Base-by-base conservation (phyloP, 306 rosid genomes). In the Hippophae rhamnoides region DNA sequence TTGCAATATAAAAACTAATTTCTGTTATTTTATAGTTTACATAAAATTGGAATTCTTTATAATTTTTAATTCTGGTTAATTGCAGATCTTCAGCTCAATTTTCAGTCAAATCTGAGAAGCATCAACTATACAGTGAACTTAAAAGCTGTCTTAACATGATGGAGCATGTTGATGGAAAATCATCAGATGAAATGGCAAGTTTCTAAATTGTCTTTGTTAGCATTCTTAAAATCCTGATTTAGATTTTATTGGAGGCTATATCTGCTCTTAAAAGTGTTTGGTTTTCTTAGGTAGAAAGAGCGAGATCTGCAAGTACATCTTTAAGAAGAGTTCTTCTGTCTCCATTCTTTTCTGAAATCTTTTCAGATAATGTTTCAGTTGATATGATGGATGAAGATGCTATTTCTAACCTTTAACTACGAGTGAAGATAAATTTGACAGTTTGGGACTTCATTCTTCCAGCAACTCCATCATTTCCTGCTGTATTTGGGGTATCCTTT, bases 311-410 rank as follows among this genome's bases (percentile, higher is more conserved):
- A 41, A 64, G 75, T 76, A 49, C 86, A 70, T 88, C 90, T 56
- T 75, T 92, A 64, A 78, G 89, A 83, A 82, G 93, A 68, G 80
- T 83, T 85, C 88, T 85, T 63, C 73, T 82, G 67, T 81, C 99
- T 48, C 95, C 96, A 63, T 72, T 83, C 66, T 92, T 92, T 80
- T 85, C 95, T 75, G 96, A 88, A 80, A 85, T 81, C 75, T 46
- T 71, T 73, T 82, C 95, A 67, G 82, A 85, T 58, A 85, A 88
- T 75, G 95, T 95, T 61, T 54, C 95, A 52, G 68, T 72, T 65
- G 99, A 92, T 79, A 67, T 85, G 76, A 92, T 92, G 96, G 99
- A 92, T 43, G 99, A 92, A 78, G 99, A 92, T 92, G 93, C 82
- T 72, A 65, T 83, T 80, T 92, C 99, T 27, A 83, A 57, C 71